Evolutionary conservation across 495 filamentous ascomycete species (phyloP), one percentile per base, ranked within the genome.

Genomic region (Hyaloscypha hepaticicola): DNA sequence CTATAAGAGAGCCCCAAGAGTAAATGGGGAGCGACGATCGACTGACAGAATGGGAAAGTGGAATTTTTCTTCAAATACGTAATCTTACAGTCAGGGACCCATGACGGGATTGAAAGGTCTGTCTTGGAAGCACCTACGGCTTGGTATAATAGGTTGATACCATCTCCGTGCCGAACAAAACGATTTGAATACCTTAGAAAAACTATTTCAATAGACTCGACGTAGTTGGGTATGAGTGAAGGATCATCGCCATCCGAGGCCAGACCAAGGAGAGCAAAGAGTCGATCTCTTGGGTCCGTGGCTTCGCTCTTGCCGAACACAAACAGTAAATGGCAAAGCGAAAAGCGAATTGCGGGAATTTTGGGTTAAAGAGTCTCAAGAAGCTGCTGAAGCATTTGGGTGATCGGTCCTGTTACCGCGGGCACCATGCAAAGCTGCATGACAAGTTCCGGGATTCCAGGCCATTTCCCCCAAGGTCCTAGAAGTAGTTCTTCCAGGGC

Each of bases 181-280:
- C 24, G 7, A 5, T 33, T 48, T n/a, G 58, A 21, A 51, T 61
- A 61, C 29, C 58, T 61, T 3, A 33, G 51, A n/a, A 49, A 26
- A 19, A 61, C 41, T 2, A 5, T 28, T 16, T 61, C 58, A 22
- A 61, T 16, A 50, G 9, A 22, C 38, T 61, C 41, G 22, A 6
- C 41, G 49, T 61, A 61, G 27, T 61, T 25, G 14, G 58, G 58
- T 21, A 7, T 5, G 24, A 61, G 58, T 16, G 26, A 27, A 5
- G 22, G 14, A 7, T 31, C 22, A 51, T 61, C 19, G 16, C 34
- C 19, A 29, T 61, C 41, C 2, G 11, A 11, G 12, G 41, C 58
- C n/a, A 61, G 27, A 29, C 58, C 27, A 3, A 61, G 41, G 26
- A 61, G 27, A 3, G 58, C 58, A 25, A 61, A 61, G 41, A 61